Percentiles rank a stretch among this genome's conserved stretches.
Conservation (phyloP, 1,139 yeast species). For the Protomyces inouyei region DNA sequence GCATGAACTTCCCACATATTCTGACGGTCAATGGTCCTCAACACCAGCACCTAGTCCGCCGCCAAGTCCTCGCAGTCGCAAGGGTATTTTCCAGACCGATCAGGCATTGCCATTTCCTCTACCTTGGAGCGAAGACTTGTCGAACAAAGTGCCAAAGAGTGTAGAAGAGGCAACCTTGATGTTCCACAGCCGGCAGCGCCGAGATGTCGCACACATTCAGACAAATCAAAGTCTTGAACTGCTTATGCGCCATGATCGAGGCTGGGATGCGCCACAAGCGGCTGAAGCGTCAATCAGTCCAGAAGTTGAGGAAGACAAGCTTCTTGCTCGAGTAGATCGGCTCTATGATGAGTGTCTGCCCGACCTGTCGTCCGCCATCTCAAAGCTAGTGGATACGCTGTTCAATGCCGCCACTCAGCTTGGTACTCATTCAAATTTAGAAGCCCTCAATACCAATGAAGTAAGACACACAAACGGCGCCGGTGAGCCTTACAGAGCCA, state of each 20-base stretch:
- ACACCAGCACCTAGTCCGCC: constrained; percentile 43
- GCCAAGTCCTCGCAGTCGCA: constrained; percentile 59
- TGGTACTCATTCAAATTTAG: neutral
- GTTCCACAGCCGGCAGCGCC: constrained; percentile 56
- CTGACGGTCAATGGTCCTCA: constrained; percentile 20
- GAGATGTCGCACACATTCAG: constrained; percentile 62
- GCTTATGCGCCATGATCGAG: constrained; percentile 75
- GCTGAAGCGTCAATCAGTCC: neutral
- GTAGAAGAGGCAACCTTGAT: constrained; percentile 72
- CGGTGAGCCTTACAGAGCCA: neutral
- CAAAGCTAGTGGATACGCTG: neutral
- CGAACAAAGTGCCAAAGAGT: constrained; percentile 59
- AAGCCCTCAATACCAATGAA: too few relatives aligned
- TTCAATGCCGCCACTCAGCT: neutral
- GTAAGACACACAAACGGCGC: neutral
- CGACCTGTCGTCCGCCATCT: neutral
- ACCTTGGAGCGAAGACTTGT: constrained; percentile 47
- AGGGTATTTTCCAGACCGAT: constrained; percentile 66
- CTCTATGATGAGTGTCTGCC: neutral
- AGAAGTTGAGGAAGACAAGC: constrained; percentile 23
- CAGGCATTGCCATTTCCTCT: constrained; percentile 74
- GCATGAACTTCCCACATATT: constrained; percentile 7
- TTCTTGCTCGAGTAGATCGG: neutral
- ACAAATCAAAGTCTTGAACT: constrained; percentile 64
- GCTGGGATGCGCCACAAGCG: constrained; percentile 43